A percentile compares a stretch with the other conserved stretches of the same genome.
These are phyloP conservation scores for Niveomyces coronatus DNA, from an alignment of 2,329 filamentous ascomycete species.

Conservation along the genomic window DNA sequence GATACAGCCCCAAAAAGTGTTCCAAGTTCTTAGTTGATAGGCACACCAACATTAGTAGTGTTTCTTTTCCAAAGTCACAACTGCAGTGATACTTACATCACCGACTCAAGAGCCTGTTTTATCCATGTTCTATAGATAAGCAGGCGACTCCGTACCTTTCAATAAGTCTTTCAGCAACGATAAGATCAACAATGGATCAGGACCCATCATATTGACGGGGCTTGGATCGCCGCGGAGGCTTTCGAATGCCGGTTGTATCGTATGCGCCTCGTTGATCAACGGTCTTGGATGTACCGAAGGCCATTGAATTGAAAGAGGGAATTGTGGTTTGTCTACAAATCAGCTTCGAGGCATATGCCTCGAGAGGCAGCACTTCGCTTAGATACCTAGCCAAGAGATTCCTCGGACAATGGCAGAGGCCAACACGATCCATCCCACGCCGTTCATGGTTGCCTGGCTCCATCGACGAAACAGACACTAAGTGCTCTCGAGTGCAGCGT, in stretches of 20 bases:
- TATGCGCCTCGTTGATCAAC: not conserved
- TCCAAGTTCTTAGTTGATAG: no score
- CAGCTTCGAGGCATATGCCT: not conserved
- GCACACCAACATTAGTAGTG: no score
- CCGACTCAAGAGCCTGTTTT: no score
- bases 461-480: not conserved
- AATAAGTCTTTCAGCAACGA: no score
- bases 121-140: no score
- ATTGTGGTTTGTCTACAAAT: not conserved
- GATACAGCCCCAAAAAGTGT: no score
- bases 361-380: slow-evolving; percentile 1
- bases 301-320: slow-evolving; percentile 1
- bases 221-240: not conserved
- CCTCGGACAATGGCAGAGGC: not conserved
- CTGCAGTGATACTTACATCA: no score
- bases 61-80: no score
- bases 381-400: not conserved
- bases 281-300: not conserved
- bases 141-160: no score
- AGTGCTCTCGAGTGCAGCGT: not conserved
- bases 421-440: not conserved
- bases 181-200: not conserved
- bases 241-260: slow-evolving; percentile 1
- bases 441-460: not conserved
- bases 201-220: not conserved